phyloP scores from a whole-genome alignment of 1,139 yeast species.

The Hemisphaericaspora lyxosophila region DNA sequence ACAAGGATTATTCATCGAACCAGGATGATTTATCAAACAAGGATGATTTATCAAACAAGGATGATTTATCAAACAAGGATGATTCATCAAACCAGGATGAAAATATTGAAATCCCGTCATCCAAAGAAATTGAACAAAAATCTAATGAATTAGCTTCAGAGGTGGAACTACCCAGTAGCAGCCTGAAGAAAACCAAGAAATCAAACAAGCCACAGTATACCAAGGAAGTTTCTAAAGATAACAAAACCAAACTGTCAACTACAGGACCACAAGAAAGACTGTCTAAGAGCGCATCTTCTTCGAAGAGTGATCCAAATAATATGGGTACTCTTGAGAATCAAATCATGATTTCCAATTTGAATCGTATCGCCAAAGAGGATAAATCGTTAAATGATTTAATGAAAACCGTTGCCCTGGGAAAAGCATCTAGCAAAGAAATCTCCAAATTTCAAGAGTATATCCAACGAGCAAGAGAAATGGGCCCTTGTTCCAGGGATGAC shows the following conservation, averaged over 20 bases:
- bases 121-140: too few species aligned
- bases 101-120: too few species aligned
- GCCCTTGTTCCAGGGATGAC: conserved; percentile 48
- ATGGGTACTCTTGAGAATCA: conserved; percentile 67
- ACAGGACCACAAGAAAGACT: conserved; percentile 1
- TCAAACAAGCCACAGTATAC: too few species aligned
- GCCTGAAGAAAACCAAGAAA: too few species aligned
- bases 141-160: too few species aligned
- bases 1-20: too few species aligned
- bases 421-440: conserved; percentile 69
- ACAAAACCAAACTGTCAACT: conserved; percentile 3
- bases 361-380: conserved; percentile 76
- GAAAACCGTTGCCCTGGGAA: conserved; percentile 82
- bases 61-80: too few species aligned
- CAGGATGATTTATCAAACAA: too few species aligned
- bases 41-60: too few species aligned
- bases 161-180: too few species aligned
- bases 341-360: conserved; percentile 79
- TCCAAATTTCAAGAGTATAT: conserved; percentile 78
- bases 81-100: too few species aligned
- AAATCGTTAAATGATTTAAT: conserved; percentile 64
- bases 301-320: conserved; percentile 28
- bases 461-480: conserved; percentile 73
- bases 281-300: conserved; percentile 11
- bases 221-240: too few species aligned